Percentiles rank a stretch among this genome's conserved stretches.
Evolutionary conservation across 2,329 filamentous ascomycete species (phyloP).

Genomic region (Shiraia bambusicola): DNA sequence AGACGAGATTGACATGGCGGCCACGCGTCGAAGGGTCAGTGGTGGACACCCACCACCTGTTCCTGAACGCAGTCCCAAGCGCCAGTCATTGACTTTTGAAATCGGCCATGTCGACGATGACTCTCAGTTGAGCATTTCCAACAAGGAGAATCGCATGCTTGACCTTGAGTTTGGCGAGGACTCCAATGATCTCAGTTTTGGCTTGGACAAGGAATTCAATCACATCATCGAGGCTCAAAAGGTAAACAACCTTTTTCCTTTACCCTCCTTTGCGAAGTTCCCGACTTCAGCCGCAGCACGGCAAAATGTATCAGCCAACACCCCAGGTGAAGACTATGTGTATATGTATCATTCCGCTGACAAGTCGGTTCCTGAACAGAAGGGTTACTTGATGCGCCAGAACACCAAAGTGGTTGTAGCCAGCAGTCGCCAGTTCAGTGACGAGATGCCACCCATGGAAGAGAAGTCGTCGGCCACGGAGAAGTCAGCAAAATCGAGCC

Average conservation of each 20-base stretch:
- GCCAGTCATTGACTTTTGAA: conserved; percentile 40
- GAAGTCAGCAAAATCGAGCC: conserved; percentile 63
- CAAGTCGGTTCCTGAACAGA: conserved; percentile 65
- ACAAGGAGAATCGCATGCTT: conserved; percentile 55
- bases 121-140: conserved; percentile 31
- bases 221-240: conserved; percentile 95
- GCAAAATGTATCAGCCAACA: conserved; percentile 22
- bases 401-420: conserved; percentile 97
- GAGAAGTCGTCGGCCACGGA: conserved; percentile 36
- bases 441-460: conserved; percentile 62
- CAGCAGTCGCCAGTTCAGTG: conserved; percentile 63
- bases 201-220: conserved; percentile 89
- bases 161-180: conserved; percentile 77
- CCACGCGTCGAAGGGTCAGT: conserved; percentile 81
- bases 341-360: conserved; percentile 47
- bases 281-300: conserved; percentile 26
- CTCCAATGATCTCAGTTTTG: conserved; percentile 73
- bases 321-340: conserved; percentile 32
- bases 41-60: conserved; percentile 60
- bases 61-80: conserved; percentile 41
- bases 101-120: conserved; percentile 38
- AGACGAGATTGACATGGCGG: conserved; percentile 82
- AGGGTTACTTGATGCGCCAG: conserved; percentile 97
- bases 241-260: conserved; percentile 62
- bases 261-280: conserved; percentile 36